These are phyloP conservation scores for Saccharomycopsis sp. DNA, from an alignment of 805 yeast species.

Conservation along the genomic window DNA sequence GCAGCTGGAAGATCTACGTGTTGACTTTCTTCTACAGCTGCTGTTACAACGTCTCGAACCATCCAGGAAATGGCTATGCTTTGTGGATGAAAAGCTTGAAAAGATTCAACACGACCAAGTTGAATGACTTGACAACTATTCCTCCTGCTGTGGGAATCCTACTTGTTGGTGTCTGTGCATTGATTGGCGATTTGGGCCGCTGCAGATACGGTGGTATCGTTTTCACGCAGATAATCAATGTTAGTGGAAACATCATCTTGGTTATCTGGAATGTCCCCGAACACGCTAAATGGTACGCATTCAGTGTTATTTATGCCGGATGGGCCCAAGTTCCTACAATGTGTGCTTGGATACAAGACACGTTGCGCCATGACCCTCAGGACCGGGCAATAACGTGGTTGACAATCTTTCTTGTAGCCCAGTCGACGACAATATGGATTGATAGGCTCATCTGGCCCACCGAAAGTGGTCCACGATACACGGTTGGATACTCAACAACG, in stretches of 20 bases:
- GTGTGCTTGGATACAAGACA: conserved; percentile 52
- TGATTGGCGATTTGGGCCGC: conserved; percentile 43
- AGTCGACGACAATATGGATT: conserved; percentile 32
- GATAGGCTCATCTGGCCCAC: conserved; percentile 35
- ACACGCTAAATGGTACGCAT: conserved; percentile 61
- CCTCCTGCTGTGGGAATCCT: conserved; percentile 56
- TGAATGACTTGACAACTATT: conserved; percentile 45
- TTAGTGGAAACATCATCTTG: conserved; percentile 46
- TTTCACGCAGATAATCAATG: conserved; percentile 46
- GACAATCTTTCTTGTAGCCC: conserved; percentile 47
- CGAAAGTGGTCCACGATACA: conserved; percentile 46
- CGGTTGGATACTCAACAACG: conserved; percentile 45
- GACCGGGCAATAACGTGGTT: conserved; percentile 51
- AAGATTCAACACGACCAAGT: conserved; percentile 35
- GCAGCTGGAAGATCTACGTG: conserved; percentile 50
- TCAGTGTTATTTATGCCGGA: conserved; percentile 50
- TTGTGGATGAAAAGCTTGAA: conserved; percentile 54
- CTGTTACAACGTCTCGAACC: conserved; percentile 58
- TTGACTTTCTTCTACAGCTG: conserved; percentile 48
- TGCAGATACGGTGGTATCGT: conserved; percentile 49
- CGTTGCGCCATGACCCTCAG: conserved; percentile 50
- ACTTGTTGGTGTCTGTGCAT: conserved; percentile 39
- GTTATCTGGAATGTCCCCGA: conserved; percentile 54
- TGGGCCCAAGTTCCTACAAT: conserved; percentile 60
- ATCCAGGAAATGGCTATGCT: conserved; percentile 48